phyloP scores from a whole-genome alignment of 2,329 filamentous ascomycete species.

The Sporothrix brasiliensis region DNA sequence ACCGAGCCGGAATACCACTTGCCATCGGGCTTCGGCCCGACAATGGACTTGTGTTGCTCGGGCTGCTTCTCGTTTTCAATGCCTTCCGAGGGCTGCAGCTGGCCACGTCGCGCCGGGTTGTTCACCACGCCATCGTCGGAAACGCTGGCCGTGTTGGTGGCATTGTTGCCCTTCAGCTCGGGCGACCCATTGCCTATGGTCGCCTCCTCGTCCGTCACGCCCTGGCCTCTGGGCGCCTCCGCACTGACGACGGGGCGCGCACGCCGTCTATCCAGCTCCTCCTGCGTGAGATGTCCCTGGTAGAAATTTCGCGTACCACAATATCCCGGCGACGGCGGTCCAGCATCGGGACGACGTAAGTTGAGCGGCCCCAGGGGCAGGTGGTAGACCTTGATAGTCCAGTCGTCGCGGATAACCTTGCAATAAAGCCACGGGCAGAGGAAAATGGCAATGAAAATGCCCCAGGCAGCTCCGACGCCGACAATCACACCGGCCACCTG shows the following conservation, averaged over 20 bases:
- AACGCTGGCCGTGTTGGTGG: background rate
- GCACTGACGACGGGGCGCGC: constrained; percentile 29
- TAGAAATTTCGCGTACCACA: constrained; percentile 58
- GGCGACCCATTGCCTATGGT: background rate
- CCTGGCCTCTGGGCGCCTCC: background rate
- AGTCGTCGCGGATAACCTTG: constrained; percentile 62
- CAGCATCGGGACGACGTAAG: constrained; percentile 48
- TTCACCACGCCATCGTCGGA: constrained; percentile 4
- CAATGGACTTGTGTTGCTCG: constrained; percentile 35
- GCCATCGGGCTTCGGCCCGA: constrained; percentile 49
- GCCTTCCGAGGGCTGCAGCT: background rate
- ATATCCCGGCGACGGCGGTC: constrained; percentile 49
- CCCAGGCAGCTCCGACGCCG: constrained; percentile 54
- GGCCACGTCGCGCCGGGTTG: background rate
- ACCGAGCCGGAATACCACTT: constrained; percentile 50
- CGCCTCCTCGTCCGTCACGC: constrained; percentile 35
- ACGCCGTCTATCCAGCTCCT: constrained; percentile 49
- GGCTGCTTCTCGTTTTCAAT: background rate
- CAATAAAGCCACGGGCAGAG: constrained; percentile 63
- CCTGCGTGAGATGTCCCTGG: constrained; percentile 57
- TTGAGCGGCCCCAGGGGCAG: constrained; percentile 58
- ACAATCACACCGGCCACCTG: constrained; percentile 59
- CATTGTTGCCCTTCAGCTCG: constrained; percentile 17
- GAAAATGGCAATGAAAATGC: constrained; percentile 55
- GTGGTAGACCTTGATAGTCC: constrained; percentile 60